Evolutionary conservation across 1,284 basidiomycete genomes (phyloP), one percentile per base, ranked within the genome.

Genomic region (Lentinula novae-zelandiae): DNA sequence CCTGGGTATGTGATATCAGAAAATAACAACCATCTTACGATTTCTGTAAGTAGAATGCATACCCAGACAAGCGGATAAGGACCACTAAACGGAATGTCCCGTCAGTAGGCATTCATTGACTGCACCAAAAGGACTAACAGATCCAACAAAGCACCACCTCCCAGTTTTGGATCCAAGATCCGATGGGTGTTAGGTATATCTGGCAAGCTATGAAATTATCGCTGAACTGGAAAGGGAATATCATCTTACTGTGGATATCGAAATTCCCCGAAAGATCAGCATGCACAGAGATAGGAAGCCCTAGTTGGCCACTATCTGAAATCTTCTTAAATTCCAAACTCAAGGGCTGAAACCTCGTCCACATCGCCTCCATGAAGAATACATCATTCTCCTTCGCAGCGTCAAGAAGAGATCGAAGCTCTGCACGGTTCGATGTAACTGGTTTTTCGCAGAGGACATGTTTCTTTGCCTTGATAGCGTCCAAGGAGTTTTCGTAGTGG

Each of bases 321-420:
- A 90, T 73, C 63, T 79, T 78, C 73, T 89, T 87, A 53, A 92
- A 75, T 62, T 87, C 88, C n/a, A 78, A 67, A 6, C 78, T 76
- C 60, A 90, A 78, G 4, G 90, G 90, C 60, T 89, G 87, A 76
- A 92, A 93, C 33, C 90, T 80, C 7, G 90, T 93, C 88, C 86
- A 90, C 72, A 93, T 80, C 2, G 87, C 93, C 74, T 95, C 93
- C 93, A 95, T 95, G 67, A 95, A 84, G 78, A 95, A 95, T 1
- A 93, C 80, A 12, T 85, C 82, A 66, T 89, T 78, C 71, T 90
- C 82, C 70, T 87, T 88, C 0, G 95, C 93, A 22, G 93, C 81
- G 7, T 76, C 73, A 22, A 93, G 74, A 36, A 96, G 79, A 55
- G 86, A 83, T 49, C 84, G 78, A 22, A 89, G 76, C 67, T 92